Base-by-base conservation (phyloP, 1,139 yeast species). In the Dujonia santamariae region DNA sequence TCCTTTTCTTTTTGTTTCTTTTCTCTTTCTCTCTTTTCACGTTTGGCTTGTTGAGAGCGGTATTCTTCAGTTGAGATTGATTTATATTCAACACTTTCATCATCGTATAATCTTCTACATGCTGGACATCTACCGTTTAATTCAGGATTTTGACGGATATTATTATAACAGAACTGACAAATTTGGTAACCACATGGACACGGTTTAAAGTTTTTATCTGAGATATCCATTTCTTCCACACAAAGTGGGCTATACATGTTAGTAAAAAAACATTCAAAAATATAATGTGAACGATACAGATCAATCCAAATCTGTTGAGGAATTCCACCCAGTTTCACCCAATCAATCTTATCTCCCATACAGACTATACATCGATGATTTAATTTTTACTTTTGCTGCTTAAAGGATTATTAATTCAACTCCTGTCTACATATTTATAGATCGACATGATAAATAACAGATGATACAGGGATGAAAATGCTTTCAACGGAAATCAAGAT, bases 151-250 rank as follows among this genome's bases (percentile, higher is more conserved):
- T 86, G 95, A 47, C 96, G 78, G 51, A 94, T 94, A 57, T 90
- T 92, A 64, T 94, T 92, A 70, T 90, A 94, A 59, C 98, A 94
- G 55, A 94, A 94, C 68, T 92, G 97, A 61, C 99, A 94, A 40
- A 92, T 86, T 56, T 94, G 98, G 55, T 94, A 94, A 9, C 98
- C 98, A 67, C 99, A 94, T 1, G 97, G 98, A 69, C 99, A 94
- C 5, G 99, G 99, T 59, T 85, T 87, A 73, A 94, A 94, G 62
- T 90, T 87, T 56, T 85, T 86, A 61, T 94, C 98, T 14, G 96
- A 84, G 30, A 90, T 80, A 60, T 92, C 98, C 90, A 92, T 81
- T 56, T 92, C 97, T 61, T 92, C 98, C 53, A 88, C 94, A 68
- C 98, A 92, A 44, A 92, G 75, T 40, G 97, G 98, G 63, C 95